Base-by-base conservation (phyloP, 2,329 filamentous ascomycete genomes). In the Ophiosphaerella narmari region DNA sequence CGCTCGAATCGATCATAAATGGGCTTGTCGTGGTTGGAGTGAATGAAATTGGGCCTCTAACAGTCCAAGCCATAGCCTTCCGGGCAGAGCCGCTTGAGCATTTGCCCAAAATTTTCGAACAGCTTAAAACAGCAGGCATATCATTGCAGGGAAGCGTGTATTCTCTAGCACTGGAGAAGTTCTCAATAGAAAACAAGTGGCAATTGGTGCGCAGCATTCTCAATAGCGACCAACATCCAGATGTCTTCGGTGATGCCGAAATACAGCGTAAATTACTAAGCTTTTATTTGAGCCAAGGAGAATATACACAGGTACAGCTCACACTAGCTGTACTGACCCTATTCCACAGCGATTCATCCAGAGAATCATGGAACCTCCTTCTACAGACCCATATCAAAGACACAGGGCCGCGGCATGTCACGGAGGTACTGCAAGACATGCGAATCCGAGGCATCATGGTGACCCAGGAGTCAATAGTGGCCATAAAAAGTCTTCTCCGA, bases 11-110 rank as follows among this genome's bases (percentile, higher is more conserved):
- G 57, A 84, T 90, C 23, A 84, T 95, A 46, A 82, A 82, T 31
- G 81, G 89, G 6, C 76, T 94, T 14, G 79, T 82, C 48, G 84
- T 88, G 62, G 82, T 96, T 43, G 89, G 89, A 2, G 77, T 95
- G 5, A 79, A 84, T 40, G 77, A 79, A 32, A 87, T 96, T 54
- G 91, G 91, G 0, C 87, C 91, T 0, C 75, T 88, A 14, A 88
- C 90, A 4, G 70, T 96, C 16, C 88, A 91, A 57, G 87, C 92
- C 39, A 84, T 96, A 70, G 90, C 86, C 3, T 71, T 88, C 9
- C 82, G 89, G 62, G 83, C 88, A 44, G 70, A 76, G 1, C 80
- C 80, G 8, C 70, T 84, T 0, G 74, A 80, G 29, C 81, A 79
- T 6, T 76, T 94, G n/a, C 65, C 78, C 21, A 68, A 75, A 1